phyloP scores from a whole-genome alignment of 192 early-diverging fungal genomes.

The Umbelopsis sp. region DNA sequence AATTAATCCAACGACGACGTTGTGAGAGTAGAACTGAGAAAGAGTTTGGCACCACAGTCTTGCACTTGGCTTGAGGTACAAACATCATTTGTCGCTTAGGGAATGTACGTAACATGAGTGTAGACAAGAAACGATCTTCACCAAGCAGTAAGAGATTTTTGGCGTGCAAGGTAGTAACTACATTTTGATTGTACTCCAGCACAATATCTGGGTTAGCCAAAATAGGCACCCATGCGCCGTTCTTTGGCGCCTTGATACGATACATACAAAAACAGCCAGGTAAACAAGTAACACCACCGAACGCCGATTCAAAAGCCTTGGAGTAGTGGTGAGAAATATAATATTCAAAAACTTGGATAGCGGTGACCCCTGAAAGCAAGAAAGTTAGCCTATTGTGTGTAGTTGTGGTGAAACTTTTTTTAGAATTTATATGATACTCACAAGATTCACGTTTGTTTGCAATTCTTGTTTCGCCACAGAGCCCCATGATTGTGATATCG shows the following conservation, averaged over 20 bases:
- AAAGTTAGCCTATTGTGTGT: background rate
- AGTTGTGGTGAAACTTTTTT: background rate
- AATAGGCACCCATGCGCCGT: conserved; percentile 71
- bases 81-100: conserved; percentile 83
- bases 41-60: conserved; percentile 75
- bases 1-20: conserved; percentile 90
- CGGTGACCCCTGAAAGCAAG: conserved; percentile 57
- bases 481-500: conserved; percentile 84
- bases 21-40: conserved; percentile 83
- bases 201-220: conserved; percentile 82
- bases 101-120: conserved; percentile 80
- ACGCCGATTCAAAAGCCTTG: conserved; percentile 89
- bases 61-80: conserved; percentile 75
- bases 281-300: conserved; percentile 93
- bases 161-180: conserved; percentile 71
- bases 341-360: conserved; percentile 93
- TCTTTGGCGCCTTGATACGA: conserved; percentile 81
- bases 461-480: conserved; percentile 93
- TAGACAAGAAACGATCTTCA: conserved; percentile 82
- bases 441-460: conserved; percentile 79
- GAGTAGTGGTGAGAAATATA: conserved; percentile 92
- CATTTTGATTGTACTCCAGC: conserved; percentile 71
- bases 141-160: conserved; percentile 82
- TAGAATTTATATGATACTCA: conserved; percentile 47
- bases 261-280: conserved; percentile 97